Evolutionary conservation across 2,329 filamentous ascomycete species (phyloP).

Genomic region (Ceratocystis ficicola): DNA sequence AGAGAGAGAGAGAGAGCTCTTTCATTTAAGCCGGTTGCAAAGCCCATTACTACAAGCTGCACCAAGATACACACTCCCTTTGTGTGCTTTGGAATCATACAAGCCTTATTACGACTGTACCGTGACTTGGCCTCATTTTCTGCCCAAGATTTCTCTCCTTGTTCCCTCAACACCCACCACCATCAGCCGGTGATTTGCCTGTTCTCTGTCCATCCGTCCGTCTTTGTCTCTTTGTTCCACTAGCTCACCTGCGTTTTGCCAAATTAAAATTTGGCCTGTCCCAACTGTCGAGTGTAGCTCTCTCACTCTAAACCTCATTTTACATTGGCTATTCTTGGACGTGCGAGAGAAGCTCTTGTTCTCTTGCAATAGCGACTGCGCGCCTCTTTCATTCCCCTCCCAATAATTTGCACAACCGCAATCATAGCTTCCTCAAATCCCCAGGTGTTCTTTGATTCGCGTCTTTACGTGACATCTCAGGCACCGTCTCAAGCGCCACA

Average conservation of each 20-base stretch:
- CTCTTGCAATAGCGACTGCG: constrained; percentile 22
- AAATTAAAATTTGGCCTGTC: neutral
- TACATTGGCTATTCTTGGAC: neutral
- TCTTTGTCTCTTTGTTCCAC: neutral
- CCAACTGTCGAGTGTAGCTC: neutral
- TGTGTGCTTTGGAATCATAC: neutral
- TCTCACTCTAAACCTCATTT: neutral
- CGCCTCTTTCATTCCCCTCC: constrained; percentile 20
- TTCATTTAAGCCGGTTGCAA: neutral
- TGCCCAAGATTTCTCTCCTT: neutral
- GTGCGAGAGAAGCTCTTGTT: constrained; percentile 7
- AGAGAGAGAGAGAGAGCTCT: neutral
- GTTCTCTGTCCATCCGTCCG: neutral
- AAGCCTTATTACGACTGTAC: neutral
- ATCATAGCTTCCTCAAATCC: constrained; percentile 23
- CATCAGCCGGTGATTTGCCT: neutral
- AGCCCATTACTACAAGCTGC: neutral
- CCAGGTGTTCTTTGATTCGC: constrained; percentile 21
- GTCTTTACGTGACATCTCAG: constrained; percentile 21
- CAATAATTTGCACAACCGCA: constrained; percentile 25
- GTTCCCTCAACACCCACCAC: neutral
- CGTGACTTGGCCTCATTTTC: constrained; percentile 1
- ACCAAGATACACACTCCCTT: neutral
- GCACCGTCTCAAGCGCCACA: constrained; percentile 15
- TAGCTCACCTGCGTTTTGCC: neutral